Conservation (phyloP, 495 filamentous ascomycete genomes). For the Penicillium salamii region DNA sequence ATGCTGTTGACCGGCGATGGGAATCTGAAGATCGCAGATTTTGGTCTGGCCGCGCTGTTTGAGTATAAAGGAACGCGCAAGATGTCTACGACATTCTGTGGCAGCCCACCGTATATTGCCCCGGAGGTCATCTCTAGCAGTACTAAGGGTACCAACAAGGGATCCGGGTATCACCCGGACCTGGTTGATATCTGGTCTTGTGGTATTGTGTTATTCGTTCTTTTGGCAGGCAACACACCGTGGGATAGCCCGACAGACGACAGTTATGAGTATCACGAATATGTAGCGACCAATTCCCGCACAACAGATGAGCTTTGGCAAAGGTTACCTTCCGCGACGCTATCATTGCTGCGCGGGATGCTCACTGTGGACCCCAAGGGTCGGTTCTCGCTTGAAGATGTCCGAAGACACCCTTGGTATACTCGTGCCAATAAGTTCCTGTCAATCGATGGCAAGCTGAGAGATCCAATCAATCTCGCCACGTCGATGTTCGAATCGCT, state of each 20-base stretch:
- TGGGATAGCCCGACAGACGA: constrained; percentile 88
- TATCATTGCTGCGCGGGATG: constrained; percentile 92
- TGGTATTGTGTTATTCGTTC: constrained; percentile 92
- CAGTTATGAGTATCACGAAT: constrained; percentile 83
- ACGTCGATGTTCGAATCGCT: constrained; percentile 91
- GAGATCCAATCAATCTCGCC: constrained; percentile 77
- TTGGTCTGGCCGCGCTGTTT: constrained; percentile 92
- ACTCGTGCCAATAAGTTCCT: constrained; percentile 79
- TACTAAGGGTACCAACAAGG: constrained; percentile 46
- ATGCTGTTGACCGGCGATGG: constrained; percentile 79
- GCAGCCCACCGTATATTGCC: constrained; percentile 95
- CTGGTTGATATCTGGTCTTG: constrained; percentile 95
- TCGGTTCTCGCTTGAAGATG: constrained; percentile 84
- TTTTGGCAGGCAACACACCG: constrained; percentile 93
- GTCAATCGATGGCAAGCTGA: constrained; percentile 66
- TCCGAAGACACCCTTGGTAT: constrained; percentile 94
- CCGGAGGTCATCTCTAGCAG: constrained; percentile 75
- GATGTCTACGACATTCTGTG: constrained; percentile 82
- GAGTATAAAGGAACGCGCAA: constrained; percentile 80
- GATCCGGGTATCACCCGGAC: constrained; percentile 73
- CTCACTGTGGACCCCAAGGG: constrained; percentile 72
- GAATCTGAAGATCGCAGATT: constrained; percentile 94
- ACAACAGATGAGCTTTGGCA: constrained; percentile 85
- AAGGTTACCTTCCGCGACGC: constrained; percentile 68
- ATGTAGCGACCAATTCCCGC: constrained; percentile 71